Conservation (phyloP, 768 basidiomycete genomes). For the Tylopilus sp. region DNA sequence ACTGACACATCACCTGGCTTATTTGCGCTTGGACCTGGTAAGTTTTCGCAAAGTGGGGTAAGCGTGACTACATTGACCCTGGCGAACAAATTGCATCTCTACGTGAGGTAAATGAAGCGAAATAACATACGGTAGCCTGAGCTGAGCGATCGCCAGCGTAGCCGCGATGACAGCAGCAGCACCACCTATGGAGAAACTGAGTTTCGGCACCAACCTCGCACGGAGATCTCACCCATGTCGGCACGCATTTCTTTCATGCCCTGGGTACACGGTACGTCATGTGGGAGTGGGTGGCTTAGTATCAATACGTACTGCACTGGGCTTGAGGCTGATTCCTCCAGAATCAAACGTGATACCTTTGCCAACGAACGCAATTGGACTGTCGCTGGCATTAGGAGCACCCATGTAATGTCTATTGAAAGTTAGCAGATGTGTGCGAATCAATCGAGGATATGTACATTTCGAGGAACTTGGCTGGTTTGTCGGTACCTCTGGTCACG, state of each 20-base stretch:
- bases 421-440: neutral
- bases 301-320: slow-evolving; percentile 49
- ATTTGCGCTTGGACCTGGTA: slow-evolving; percentile 64
- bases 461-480: slow-evolving; percentile 86
- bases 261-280: slow-evolving; percentile 32
- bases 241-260: slow-evolving; percentile 83
- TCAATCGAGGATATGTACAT: slow-evolving; percentile 44
- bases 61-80: slow-evolving; percentile 74
- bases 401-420: slow-evolving; percentile 72
- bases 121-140: slow-evolving; percentile 66
- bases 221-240: slow-evolving; percentile 67
- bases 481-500: slow-evolving; percentile 75
- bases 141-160: slow-evolving; percentile 74
- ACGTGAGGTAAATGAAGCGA: neutral
- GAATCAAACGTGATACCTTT: slow-evolving; percentile 91
- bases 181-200: slow-evolving; percentile 44
- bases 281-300: neutral
- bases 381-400: slow-evolving; percentile 49
- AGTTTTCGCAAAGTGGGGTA: slow-evolving; percentile 80
- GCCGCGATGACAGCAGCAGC: slow-evolving; percentile 76
- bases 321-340: slow-evolving; percentile 85
- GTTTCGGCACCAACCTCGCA: neutral
- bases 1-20: slow-evolving; percentile 85
- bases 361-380: slow-evolving; percentile 74
- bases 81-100: neutral